phyloP scores from a whole-genome alignment of 805 yeast genomes.

The Hermanozyma aechmeae region DNA sequence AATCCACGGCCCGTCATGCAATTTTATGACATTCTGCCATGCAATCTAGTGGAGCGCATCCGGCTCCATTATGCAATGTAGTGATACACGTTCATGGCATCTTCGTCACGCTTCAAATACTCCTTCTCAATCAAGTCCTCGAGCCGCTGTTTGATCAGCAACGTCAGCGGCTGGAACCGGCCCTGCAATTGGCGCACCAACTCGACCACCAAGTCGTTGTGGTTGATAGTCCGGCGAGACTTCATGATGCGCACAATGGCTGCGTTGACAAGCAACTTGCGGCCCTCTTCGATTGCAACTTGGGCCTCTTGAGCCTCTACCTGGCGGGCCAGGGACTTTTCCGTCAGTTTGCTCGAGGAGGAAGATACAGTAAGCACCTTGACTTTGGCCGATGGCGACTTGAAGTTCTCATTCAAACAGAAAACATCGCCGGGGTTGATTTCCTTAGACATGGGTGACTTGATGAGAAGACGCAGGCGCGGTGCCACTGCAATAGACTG shows the following conservation, averaged over 20 bases:
- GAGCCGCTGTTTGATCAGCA: slow-evolving; percentile 60
- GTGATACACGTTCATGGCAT: slow-evolving; percentile 49
- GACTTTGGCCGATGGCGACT: slow-evolving; percentile 57
- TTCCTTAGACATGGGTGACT: slow-evolving; percentile 67
- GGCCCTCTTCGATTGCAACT: slow-evolving; percentile 49
- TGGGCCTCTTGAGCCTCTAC: slow-evolving; percentile 45
- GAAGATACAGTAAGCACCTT: slow-evolving; percentile 65
- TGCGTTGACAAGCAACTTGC: slow-evolving; percentile 68
- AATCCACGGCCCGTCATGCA: too few species aligned
- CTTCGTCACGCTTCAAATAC: slow-evolving; percentile 63
- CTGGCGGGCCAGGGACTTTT: too few species aligned
- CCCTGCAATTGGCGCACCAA: slow-evolving; percentile 48
- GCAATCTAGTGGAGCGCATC: too few species aligned
- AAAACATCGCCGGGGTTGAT: slow-evolving; percentile 58
- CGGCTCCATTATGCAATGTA: slow-evolving; percentile 45
- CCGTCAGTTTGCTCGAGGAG: slow-evolving; percentile 19
- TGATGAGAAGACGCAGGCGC: slow-evolving; percentile 62
- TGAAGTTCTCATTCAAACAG: slow-evolving; percentile 57
- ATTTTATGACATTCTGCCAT: too few species aligned
- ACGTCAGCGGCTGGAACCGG: slow-evolving; percentile 63
- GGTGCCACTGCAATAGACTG: slow-evolving; percentile 83
- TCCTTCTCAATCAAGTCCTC: slow-evolving; percentile 75
- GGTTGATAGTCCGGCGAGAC: slow-evolving; percentile 50
- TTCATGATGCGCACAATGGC: slow-evolving; percentile 87
- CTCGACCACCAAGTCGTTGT: slow-evolving; percentile 60